Base-by-base conservation (phyloP, 257 asterid species). In the Fraxinus excelsior region DNA sequence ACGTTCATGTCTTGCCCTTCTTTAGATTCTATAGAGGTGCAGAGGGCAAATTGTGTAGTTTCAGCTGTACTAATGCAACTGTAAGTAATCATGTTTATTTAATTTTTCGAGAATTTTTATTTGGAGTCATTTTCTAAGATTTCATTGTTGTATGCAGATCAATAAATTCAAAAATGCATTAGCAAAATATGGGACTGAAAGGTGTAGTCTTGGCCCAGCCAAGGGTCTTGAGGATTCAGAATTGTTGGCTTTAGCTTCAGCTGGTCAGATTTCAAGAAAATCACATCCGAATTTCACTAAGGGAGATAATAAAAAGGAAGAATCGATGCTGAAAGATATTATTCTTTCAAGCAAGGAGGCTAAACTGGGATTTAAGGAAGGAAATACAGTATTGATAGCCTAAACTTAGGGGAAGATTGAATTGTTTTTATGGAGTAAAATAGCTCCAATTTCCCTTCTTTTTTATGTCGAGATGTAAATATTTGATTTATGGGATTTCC, bases 41-140 rank as follows among this genome's bases (percentile, higher is more conserved):
- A 16, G 88, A 87, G 58, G 99, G 99, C 78, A 86, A 80, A 31
- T 75, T 90, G 13, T 89, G 97, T 76, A 94, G 96, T 88, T 92
- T 94, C 78, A 94, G 99, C 89, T 94, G 99, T 83, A 94, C 97
- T 29, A 92, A 87, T 81, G 95, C 99, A 72, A 94, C 99, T 0
- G 99, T 94, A 77, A 82, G 97, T 12, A 11, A 72, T 56, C 46
- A 5, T 16, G 2, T 60, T 37, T 1, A 49, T 40, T 40, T 40
- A 40, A 9, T 38, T 38, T 38, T 38, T 38, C 2, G 14, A 38
- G 3, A 38, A 38, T 8, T 8, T 9, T 2, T 40, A 40, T 40
- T 40, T 2, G 49, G 49, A 40, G 11, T 40, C 49, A 40, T 40
- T 40, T 26, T 72, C 75, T 38, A 29, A 37, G 37, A 21, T 25